Percentiles rank a stretch among this genome's conserved stretches.
Conservation (phyloP, 108 stramenopile genomes). For the Skeletonema marinoi region DNA sequence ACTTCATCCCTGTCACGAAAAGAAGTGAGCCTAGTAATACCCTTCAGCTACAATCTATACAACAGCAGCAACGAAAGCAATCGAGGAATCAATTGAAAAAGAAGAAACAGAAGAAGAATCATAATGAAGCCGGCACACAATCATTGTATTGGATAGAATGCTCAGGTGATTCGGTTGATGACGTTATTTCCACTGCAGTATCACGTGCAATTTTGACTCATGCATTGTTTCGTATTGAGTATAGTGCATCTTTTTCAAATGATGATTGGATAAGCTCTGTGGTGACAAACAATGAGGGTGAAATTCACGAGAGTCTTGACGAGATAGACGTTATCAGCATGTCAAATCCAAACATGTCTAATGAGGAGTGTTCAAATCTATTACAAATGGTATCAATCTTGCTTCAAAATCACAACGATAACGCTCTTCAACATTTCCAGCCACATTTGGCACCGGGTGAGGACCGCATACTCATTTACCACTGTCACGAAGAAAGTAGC, state of each 20-base stretch:
- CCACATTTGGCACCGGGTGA: neutral
- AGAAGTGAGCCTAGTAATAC: neutral
- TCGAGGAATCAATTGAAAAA: constrained; percentile 15
- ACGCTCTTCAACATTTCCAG: neutral
- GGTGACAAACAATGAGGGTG: neutral
- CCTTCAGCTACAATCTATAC: neutral
- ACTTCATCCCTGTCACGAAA: constrained; percentile 3
- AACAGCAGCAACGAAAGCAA: neutral
- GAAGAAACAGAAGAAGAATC: neutral
- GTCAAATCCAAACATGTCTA: constrained; percentile 42
- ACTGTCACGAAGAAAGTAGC: neutral
- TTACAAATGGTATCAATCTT: constrained; percentile 4
- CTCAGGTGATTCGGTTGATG: neutral
- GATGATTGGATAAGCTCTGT: constrained; percentile 18
- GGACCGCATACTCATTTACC: neutral
- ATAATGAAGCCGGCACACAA: neutral
- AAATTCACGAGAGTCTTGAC: neutral
- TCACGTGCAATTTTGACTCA: constrained; percentile 42
- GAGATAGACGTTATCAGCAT: constrained; percentile 30
- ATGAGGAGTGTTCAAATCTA: constrained; percentile 6
- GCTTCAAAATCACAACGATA: neutral
- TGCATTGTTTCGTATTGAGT: constrained; percentile 28
- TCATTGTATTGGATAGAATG: constrained; percentile 14
- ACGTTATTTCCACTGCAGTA: constrained; percentile 10
- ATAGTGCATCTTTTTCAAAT: constrained; percentile 13